Conservation (phyloP, 2,329 filamentous ascomycete species). For the Bipolaris zeicola region DNA sequence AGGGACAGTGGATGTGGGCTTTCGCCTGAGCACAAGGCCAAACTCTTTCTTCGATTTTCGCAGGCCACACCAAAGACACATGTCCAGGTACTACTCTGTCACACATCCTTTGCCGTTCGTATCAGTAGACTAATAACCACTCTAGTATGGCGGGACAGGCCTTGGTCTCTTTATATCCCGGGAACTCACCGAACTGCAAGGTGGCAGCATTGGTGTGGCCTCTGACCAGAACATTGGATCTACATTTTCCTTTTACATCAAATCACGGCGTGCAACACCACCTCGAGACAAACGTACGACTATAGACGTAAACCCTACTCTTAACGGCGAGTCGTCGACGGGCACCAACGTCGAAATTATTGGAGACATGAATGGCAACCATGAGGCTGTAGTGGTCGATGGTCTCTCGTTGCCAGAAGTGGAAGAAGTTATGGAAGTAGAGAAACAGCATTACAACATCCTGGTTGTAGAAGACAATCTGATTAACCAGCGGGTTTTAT, state of each 20-base stretch:
- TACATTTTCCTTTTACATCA: slow-evolving; percentile 36
- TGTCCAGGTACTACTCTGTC: slow-evolving; percentile 10
- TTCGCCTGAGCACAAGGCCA: slow-evolving; percentile 11
- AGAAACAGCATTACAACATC: slow-evolving; percentile 6
- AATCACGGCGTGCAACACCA: slow-evolving; percentile 9
- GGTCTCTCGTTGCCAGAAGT: not conserved
- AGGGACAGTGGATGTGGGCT: slow-evolving; percentile 15
- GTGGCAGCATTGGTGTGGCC: slow-evolving; percentile 31
- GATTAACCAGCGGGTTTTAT: slow-evolving; percentile 39
- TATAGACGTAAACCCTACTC: not conserved
- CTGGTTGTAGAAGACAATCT: slow-evolving; percentile 43
- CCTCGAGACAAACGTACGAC: not conserved
- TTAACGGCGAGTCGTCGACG: not conserved
- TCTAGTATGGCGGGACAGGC: slow-evolving; percentile 30
- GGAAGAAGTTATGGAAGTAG: not conserved
- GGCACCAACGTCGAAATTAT: slow-evolving; percentile 8
- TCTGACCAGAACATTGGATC: slow-evolving; percentile 28
- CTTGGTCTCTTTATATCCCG: slow-evolving; percentile 34
- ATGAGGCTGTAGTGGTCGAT: not conserved
- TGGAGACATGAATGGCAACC: not conserved
- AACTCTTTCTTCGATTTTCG: slow-evolving; percentile 33
- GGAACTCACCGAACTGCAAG: slow-evolving; percentile 35
- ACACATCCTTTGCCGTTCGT: slow-evolving; percentile 7
- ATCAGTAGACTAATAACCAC: slow-evolving; percentile 10
- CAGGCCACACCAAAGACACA: slow-evolving; percentile 35